Evolutionary conservation across 2,329 filamentous ascomycete species (phyloP), one percentile per base, ranked within the genome.

Genomic region (Camillea tinctor): DNA sequence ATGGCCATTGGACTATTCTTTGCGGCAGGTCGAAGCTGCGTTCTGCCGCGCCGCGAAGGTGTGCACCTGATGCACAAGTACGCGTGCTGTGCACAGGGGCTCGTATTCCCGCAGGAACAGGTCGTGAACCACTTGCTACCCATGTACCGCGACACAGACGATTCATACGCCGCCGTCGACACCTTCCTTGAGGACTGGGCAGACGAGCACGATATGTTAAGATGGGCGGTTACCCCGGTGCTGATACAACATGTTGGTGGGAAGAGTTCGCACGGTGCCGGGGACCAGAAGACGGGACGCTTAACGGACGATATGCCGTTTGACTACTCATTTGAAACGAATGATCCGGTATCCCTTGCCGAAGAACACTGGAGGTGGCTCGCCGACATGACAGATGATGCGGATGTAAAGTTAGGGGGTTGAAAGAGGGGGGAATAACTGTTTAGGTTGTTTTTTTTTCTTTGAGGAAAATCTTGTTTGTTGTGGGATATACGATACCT

Each of bases 241-340:
- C 59, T 72, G 26, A 68, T 72, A 54, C 70, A 72, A 55, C 70
- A 72, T 54, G 61, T 72, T 1, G 69, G 70, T 3, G 68, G 68
- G 2, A 62, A 66, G 51, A 71, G 70, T 44, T 65, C 65, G 13
- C 69, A 72, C 51, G 64, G 64, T 6, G 68, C 54, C 36, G 62
- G 60, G 11, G 55, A 55, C 49, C 56, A 60, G 59, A 55, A 26
- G 52, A 52, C 21, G 19, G 67, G 67, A 55, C 54, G 23, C 17
- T 58, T 63, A 9, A 60, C 59, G 1, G 63, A 63, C 11, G 59
- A 57, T n/a, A 58, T 55, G 57, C 58, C 64, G 5, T 69, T 65
- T 50, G 63, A 69, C 30, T 62, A 62, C 52, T 52, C 23, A 23
- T 72, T 72, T 19, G 70, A 71, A 58, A 54, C 51, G 9, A 67